A percentile compares a stretch with the other conserved stretches of the same genome.
Evolutionary conservation across 108 stramenopile species (phyloP).

Genomic region (Chaetoceros muelleri): DNA sequence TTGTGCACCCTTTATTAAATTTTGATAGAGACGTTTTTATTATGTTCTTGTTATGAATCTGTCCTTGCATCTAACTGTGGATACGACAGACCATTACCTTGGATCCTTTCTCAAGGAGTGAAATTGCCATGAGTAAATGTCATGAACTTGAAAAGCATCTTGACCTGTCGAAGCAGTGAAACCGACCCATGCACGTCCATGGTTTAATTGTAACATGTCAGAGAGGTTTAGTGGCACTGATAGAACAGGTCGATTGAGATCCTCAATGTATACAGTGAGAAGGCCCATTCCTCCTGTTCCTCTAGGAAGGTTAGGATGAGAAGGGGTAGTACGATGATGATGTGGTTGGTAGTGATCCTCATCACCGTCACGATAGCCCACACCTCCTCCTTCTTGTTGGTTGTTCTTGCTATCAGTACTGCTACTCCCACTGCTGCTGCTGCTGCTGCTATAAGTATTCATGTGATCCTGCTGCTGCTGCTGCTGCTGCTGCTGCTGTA

Average conservation of each 20-base stretch:
- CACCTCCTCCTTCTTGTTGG: too few relatives aligned
- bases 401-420: too few relatives aligned
- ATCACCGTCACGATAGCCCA: too few relatives aligned
- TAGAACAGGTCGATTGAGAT: slow-evolving; percentile 28
- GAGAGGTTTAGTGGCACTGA: slow-evolving; percentile 39
- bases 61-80: too few relatives aligned
- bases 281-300: slow-evolving; percentile 40
- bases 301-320: too few relatives aligned
- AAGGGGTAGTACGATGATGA: too few relatives aligned
- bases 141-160: slow-evolving; percentile 46
- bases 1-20: not conserved
- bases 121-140: slow-evolving; percentile 35
- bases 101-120: slow-evolving; percentile 5
- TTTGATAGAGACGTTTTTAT: too few relatives aligned
- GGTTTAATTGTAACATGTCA: slow-evolving; percentile 19
- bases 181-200: slow-evolving; percentile 54
- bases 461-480: slow-evolving; percentile 12
- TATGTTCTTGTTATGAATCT: too few relatives aligned
- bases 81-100: too few relatives aligned
- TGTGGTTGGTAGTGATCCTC: slow-evolving; percentile 25
- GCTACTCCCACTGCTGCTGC: slow-evolving; percentile 12
- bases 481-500: too few relatives aligned
- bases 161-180: slow-evolving; percentile 50
- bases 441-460: too few relatives aligned
- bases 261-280: slow-evolving; percentile 36